phyloP scores from a whole-genome alignment of 2,329 filamentous ascomycete genomes.

The Cercospora janseana region DNA sequence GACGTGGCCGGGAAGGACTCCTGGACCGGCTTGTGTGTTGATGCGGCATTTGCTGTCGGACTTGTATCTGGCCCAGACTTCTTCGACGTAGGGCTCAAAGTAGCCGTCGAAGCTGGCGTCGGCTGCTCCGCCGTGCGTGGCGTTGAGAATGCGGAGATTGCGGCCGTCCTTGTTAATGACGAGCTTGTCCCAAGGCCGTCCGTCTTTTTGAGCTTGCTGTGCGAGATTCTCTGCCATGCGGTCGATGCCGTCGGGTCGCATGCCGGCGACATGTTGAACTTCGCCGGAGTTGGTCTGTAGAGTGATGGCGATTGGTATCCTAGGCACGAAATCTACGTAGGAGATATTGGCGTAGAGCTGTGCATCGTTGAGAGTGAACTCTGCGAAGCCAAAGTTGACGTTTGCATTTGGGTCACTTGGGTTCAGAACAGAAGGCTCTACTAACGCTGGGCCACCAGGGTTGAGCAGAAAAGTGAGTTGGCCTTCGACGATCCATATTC shows the following conservation, averaged over 20 bases:
- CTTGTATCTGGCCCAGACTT: slow-evolving; percentile 54
- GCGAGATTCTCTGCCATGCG: slow-evolving; percentile 55
- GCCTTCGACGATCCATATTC: slow-evolving; percentile 40
- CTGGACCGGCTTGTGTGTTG: slow-evolving; percentile 63
- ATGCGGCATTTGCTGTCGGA: slow-evolving; percentile 50
- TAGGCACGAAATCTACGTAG: slow-evolving; percentile 41
- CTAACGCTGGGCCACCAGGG: slow-evolving; percentile 39
- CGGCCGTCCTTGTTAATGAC: slow-evolving; percentile 45
- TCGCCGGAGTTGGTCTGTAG: slow-evolving; percentile 41
- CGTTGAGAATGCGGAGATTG: slow-evolving; percentile 46
- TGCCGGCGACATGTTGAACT: slow-evolving; percentile 56
- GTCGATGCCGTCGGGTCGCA: slow-evolving; percentile 58
- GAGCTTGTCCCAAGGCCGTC: slow-evolving; percentile 63
- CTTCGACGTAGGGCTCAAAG: slow-evolving; percentile 53
- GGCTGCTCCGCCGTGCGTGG: slow-evolving; percentile 49
- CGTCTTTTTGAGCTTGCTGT: slow-evolving; percentile 57
- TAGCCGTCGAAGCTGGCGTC: slow-evolving; percentile 54
- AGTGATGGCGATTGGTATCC: slow-evolving; percentile 44
- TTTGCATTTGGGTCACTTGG: slow-evolving; percentile 47
- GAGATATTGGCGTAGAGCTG: slow-evolving; percentile 51
- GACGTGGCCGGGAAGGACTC: slow-evolving; percentile 55
- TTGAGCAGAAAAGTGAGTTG: slow-evolving; percentile 41
- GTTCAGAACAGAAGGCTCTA: slow-evolving; percentile 40
- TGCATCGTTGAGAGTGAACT: slow-evolving; percentile 49
- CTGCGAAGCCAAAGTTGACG: slow-evolving; percentile 48